A percentile compares a stretch with the other conserved stretches of the same genome.
phyloP scores from a whole-genome alignment of 176 grass and related monocot genomes.

The Triticum monococcum region DNA sequence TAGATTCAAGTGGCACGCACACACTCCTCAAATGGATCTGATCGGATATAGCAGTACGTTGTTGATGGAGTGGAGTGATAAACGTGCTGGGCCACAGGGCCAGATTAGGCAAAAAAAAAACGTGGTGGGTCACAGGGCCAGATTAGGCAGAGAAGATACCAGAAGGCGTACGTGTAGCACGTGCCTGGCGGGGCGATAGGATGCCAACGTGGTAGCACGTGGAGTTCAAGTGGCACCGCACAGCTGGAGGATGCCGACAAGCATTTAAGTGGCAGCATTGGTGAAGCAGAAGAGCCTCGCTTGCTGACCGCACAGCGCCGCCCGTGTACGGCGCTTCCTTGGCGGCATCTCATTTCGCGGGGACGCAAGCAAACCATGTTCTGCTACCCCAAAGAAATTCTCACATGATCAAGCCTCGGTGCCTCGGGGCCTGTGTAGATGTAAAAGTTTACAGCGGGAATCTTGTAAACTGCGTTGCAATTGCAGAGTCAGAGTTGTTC shows the following conservation, averaged over 20 bases:
- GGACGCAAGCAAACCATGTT: too few relatives aligned
- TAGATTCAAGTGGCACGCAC: too few relatives aligned
- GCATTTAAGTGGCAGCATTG: not conserved
- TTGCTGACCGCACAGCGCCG: not conserved
- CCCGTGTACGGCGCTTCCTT: not conserved
- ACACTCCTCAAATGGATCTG: too few relatives aligned
- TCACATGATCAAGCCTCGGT: too few relatives aligned
- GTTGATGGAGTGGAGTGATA: not conserved
- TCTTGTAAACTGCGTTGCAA: too few relatives aligned
- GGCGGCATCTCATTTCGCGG: not conserved
- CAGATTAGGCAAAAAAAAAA: not conserved
- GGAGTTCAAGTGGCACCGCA: not conserved
- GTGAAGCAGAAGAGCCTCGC: too few relatives aligned
- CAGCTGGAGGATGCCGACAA: conserved; percentile 10
- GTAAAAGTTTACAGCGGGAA: too few relatives aligned
- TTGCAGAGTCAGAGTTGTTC: too few relatives aligned
- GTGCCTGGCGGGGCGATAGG: not conserved
- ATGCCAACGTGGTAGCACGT: not conserved
- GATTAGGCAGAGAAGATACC: not conserved
- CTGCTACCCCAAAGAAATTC: too few relatives aligned
- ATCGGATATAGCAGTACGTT: not conserved
- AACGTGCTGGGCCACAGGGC: not conserved
- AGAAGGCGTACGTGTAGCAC: not conserved
- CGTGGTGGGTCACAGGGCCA: not conserved
- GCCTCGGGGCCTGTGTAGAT: too few relatives aligned